Evolutionary conservation across 768 basidiomycete species (phyloP).

Genomic region (Clitopilus hobsonii): DNA sequence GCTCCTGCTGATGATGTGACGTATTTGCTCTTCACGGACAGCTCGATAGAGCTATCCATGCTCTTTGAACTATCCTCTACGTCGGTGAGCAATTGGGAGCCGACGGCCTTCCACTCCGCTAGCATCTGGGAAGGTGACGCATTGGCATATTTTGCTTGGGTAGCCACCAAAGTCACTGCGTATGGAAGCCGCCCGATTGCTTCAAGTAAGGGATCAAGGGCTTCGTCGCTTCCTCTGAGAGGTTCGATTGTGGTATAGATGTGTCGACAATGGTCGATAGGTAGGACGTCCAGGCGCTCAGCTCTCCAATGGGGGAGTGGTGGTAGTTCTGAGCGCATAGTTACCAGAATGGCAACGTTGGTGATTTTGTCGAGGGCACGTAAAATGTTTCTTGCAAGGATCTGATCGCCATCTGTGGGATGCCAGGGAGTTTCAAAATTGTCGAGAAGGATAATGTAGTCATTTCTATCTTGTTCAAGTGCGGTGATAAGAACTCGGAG

Average conservation of each 20-base stretch:
- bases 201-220: not conserved
- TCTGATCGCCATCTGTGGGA: not conserved
- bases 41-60: not conserved
- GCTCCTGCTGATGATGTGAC: not conserved
- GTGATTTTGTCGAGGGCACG: not conserved
- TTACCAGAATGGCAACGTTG: not conserved
- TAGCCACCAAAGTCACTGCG: not conserved
- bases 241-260: not conserved
- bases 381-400: not conserved
- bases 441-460: not conserved
- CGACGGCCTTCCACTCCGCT: not conserved
- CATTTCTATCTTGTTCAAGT: not conserved
- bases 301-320: not conserved
- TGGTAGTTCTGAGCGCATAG: slow-evolving; percentile 1
- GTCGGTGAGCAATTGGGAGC: not conserved
- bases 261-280: not conserved
- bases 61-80: slow-evolving; percentile 1
- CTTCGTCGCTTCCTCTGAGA: not conserved
- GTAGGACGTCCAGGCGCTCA: not conserved
- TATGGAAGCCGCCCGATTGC: not conserved
- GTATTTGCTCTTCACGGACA: not conserved
- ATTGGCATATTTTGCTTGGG: not conserved
- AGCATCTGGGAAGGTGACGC: not conserved
- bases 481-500: not conserved
- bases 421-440: slow-evolving; percentile 1